Evolutionary conservation across 768 basidiomycete genomes (phyloP).

Genomic region (Phlebiopsis gigantea): DNA sequence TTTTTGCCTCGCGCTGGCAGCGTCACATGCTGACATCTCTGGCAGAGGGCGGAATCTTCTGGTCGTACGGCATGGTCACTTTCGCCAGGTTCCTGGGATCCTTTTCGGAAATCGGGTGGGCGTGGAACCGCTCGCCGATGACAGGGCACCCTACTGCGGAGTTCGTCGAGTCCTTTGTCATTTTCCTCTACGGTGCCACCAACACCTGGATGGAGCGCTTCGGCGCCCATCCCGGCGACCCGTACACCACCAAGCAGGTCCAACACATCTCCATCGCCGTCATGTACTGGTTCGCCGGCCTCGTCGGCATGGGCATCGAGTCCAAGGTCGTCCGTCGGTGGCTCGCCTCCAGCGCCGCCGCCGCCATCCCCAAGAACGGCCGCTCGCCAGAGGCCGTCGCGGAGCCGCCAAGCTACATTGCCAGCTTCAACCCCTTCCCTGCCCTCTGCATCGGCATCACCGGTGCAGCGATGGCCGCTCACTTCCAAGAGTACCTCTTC

Average conservation of each 20-base stretch:
- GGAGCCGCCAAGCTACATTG: conserved; percentile 70
- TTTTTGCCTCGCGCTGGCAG: background rate
- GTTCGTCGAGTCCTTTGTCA: conserved; percentile 72
- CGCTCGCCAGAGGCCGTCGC: conserved; percentile 38
- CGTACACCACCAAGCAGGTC: conserved; percentile 86
- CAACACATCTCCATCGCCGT: conserved; percentile 94
- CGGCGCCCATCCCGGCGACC: conserved; percentile 73
- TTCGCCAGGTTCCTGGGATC: conserved; percentile 96
- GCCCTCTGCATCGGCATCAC: conserved; percentile 93
- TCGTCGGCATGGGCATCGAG: conserved; percentile 86
- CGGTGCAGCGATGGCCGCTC: conserved; percentile 90
- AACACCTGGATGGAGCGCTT: conserved; percentile 99
- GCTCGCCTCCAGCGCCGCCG: conserved; percentile 55
- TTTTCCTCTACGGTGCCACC: conserved; percentile 84
- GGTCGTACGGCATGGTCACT: conserved; percentile 81
- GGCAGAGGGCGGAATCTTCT: conserved; percentile 87
- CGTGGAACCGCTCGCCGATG: conserved; percentile 76
- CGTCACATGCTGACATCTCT: conserved; percentile 4
- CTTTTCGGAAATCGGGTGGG: conserved; percentile 85
- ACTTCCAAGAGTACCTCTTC: conserved; percentile 88
- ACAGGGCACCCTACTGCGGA: conserved; percentile 55
- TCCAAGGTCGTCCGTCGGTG: conserved; percentile 67
- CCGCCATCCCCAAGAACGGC: conserved; percentile 20
- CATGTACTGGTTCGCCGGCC: conserved; percentile 95
- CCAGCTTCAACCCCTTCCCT: conserved; percentile 88